Evolutionary conservation across 345 rosid species (phyloP), one percentile per base, ranked within the genome.

Genomic region (Rhizophora mangle): DNA sequence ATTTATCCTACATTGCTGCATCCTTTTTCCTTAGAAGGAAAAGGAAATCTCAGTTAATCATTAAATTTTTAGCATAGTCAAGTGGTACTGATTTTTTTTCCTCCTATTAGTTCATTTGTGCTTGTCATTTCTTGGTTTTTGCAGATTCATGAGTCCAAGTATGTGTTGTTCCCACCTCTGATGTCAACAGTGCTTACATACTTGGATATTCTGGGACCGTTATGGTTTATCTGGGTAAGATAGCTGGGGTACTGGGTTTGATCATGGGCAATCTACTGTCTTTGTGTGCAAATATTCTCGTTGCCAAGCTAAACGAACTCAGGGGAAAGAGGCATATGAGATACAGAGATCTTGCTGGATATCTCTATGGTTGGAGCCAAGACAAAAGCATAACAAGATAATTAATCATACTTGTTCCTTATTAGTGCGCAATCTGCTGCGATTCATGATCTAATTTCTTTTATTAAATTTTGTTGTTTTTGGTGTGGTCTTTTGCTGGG

Each of bases 91-190:
- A 15, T 24, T 24, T 24, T 56, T 56, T 43, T 13, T 43, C 3
- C 3, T 3, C 0, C 37, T 43, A 3, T 13, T 11, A 43, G 49
- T 5, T 43, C 29, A 9, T 30, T 67, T 5, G 8, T 19, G 39
- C 46, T 19, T 62, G 66, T 26, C 11, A 32, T 36, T 64, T 51
- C 11, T 10, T 15, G 72, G 47, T 63, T 19, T 74, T 64, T 76
- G 67, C 82, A 95, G 99, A 95, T 82, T 90, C 99, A 74, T 95
- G 99, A 96, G 71, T 85, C 68, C 99, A 90, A 75, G 96, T 80
- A 65, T 87, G 92, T 36, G 92, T 90, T 52, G 88, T 95, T 39
- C 82, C 92, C 64, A 92, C 96, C 15, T 92, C 96, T 0, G 89
- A 96, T 19, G 68, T 92, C 69, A 95, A 95, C 89, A 95, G 98